Evolutionary conservation across 768 basidiomycete genomes (phyloP).

Genomic region (Boletus reticulatus): DNA sequence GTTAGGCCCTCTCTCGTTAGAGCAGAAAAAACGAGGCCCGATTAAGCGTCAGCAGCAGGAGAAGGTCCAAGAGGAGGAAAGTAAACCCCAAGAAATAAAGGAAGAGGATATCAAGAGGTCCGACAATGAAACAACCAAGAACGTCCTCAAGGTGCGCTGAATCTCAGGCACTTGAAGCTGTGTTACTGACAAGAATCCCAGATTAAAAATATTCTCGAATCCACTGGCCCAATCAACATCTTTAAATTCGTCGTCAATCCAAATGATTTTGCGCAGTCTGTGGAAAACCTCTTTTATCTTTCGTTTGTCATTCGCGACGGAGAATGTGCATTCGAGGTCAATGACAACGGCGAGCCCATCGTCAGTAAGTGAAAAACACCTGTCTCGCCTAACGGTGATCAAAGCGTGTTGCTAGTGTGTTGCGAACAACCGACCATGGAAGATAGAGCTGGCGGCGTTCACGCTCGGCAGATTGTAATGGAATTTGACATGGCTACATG

Average conservation of each 20-base stretch:
- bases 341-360: slow-evolving; percentile 65
- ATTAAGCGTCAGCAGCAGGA: slow-evolving; percentile 66
- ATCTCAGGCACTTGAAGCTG: background rate
- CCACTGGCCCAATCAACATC: slow-evolving; percentile 60
- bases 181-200: slow-evolving; percentile 27
- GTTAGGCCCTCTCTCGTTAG: slow-evolving; percentile 87
- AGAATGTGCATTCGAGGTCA: slow-evolving; percentile 68
- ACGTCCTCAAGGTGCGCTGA: slow-evolving; percentile 66
- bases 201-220: slow-evolving; percentile 60
- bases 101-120: slow-evolving; percentile 82
- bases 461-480: slow-evolving; percentile 83
- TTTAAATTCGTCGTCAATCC: slow-evolving; percentile 92
- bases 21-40: slow-evolving; percentile 72
- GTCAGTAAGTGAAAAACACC: slow-evolving; percentile 55
- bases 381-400: background rate
- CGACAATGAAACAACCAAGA: slow-evolving; percentile 88
- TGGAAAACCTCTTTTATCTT: slow-evolving; percentile 95
- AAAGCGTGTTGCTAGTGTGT: slow-evolving; percentile 39
- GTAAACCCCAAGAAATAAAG: slow-evolving; percentile 74
- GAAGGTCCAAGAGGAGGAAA: slow-evolving; percentile 65
- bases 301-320: slow-evolving; percentile 91
- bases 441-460: slow-evolving; percentile 61
- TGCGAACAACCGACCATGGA: slow-evolving; percentile 64
- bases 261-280: slow-evolving; percentile 85
- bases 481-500: slow-evolving; percentile 91